Conservation (phyloP, 495 filamentous ascomycete genomes). For the Penicillium mononematosum region DNA sequence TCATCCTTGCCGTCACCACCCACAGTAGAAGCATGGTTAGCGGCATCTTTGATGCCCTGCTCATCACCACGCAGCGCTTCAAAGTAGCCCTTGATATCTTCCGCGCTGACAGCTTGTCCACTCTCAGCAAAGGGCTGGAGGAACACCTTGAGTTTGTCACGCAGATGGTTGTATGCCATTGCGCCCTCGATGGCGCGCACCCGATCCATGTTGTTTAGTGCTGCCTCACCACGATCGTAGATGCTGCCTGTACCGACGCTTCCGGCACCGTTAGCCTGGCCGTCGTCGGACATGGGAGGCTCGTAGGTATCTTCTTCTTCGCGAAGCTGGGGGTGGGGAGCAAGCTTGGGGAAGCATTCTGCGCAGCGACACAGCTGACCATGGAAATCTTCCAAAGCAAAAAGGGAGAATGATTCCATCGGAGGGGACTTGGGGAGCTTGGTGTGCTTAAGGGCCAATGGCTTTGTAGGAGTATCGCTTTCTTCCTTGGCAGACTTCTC, state of each 20-base stretch:
- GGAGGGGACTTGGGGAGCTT: constrained; percentile 51
- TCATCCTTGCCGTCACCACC: constrained; percentile 21
- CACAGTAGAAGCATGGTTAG: constrained; percentile 33
- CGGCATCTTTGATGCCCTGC: constrained; percentile 50
- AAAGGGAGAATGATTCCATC: constrained; percentile 66
- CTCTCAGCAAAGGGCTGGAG: constrained; percentile 90
- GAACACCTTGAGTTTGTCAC: constrained; percentile 90
- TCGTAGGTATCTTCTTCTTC: constrained; percentile 94
- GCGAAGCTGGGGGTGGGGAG: constrained; percentile 70
- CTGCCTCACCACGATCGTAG: constrained; percentile 85
- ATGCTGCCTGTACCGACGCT: constrained; percentile 70
- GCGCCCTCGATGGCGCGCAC: constrained; percentile 94
- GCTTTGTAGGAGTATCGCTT: constrained; percentile 4
- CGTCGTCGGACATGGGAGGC: constrained; percentile 72
- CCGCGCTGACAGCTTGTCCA: constrained; percentile 78
- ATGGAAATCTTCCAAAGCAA: constrained; percentile 74
- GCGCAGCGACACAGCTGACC: constrained; percentile 74
- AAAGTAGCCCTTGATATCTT: constrained; percentile 96
- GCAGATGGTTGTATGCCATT: constrained; percentile 94
- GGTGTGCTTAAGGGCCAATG: constrained; percentile 36
- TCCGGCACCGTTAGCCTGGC: constrained; percentile 40
- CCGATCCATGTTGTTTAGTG: constrained; percentile 83
- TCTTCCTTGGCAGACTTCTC: constrained; percentile 21
- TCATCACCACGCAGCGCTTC: constrained; percentile 89
- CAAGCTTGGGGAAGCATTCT: constrained; percentile 71